Evolutionary conservation across 306 rosid genomes (phyloP).

Genomic region (Amphicarpaea edgeworthii): DNA sequence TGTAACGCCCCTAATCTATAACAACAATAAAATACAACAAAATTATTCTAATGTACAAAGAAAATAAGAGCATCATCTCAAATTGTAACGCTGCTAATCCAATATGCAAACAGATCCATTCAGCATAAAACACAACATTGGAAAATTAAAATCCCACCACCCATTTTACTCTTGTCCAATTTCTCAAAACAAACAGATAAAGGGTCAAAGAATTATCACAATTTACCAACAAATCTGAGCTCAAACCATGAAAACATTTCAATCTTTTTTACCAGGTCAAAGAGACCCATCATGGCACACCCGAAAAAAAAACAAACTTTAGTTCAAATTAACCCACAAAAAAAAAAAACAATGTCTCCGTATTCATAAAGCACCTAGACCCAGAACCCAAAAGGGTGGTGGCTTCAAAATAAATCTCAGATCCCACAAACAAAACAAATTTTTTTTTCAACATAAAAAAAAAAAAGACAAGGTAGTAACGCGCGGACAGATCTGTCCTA

Average conservation of each 20-base stretch:
- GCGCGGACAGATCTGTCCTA: constrained; percentile 47
- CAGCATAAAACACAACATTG: background rate
- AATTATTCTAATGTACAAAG: background rate
- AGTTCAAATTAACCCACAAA: constrained; percentile 9
- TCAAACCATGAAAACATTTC: constrained; percentile 9
- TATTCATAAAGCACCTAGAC: background rate
- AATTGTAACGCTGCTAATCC: background rate
- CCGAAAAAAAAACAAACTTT: background rate
- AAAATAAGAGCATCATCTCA: background rate
- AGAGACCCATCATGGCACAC: background rate
- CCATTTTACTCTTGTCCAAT: constrained; percentile 14
- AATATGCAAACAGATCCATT: constrained; percentile 26
- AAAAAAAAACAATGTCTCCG: constrained; percentile 18
- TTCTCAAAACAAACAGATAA: constrained; percentile 23
- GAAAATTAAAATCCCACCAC: background rate
- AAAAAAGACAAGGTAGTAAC: background rate
- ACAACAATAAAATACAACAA: background rate
- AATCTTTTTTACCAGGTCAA: constrained; percentile 4
- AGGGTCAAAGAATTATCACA: background rate
- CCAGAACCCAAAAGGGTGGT: background rate
- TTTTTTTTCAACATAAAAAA: too few species aligned
- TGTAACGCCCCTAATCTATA: background rate
- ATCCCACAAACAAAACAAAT: background rate
- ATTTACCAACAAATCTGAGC: constrained; percentile 59
- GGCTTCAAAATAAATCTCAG: constrained; percentile 27